Evolutionary conservation across 2,329 filamentous ascomycete genomes (phyloP).

Genomic region (Cryphonectria japonica): DNA sequence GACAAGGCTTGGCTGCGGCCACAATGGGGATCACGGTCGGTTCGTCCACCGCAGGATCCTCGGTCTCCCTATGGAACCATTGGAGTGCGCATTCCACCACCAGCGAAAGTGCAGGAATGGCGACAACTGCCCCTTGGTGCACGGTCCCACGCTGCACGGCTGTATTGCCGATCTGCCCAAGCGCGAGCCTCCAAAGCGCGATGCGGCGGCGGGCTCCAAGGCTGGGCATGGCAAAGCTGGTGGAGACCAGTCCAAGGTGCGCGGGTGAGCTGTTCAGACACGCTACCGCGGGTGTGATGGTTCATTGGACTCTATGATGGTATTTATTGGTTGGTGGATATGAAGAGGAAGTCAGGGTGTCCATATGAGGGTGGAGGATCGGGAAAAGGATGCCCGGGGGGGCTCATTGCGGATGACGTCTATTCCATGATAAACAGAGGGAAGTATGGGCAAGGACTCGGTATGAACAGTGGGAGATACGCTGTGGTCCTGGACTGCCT

Average conservation of each 20-base stretch:
- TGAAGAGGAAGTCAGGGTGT: not conserved
- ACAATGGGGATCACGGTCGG: not conserved
- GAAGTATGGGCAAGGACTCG: not conserved
- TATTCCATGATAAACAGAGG: not conserved
- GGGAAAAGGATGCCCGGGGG: not conserved
- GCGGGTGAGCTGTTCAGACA: not conserved
- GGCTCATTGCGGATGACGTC: not conserved
- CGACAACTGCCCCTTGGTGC: not conserved
- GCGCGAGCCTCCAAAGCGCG: not conserved
- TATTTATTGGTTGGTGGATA: not conserved
- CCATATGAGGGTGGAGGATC: not conserved
- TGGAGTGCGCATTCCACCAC: not conserved
- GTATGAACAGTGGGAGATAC: not conserved
- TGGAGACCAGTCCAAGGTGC: not conserved
- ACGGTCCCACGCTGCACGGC: not conserved
- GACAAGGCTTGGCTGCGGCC: not conserved
- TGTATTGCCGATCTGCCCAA: not conserved
- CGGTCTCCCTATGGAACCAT: not conserved
- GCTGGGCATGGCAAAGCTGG: too few species aligned
- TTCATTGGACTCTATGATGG: not conserved
- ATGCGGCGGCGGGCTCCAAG: not conserved
- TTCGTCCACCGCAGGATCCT: not conserved
- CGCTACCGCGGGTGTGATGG: not conserved
- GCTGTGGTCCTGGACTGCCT: not conserved
- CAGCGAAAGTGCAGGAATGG: conserved; percentile 4